Evolutionary conservation across 2,329 filamentous ascomycete species (phyloP).

Genomic region (Rhexocercosporidium sp.): DNA sequence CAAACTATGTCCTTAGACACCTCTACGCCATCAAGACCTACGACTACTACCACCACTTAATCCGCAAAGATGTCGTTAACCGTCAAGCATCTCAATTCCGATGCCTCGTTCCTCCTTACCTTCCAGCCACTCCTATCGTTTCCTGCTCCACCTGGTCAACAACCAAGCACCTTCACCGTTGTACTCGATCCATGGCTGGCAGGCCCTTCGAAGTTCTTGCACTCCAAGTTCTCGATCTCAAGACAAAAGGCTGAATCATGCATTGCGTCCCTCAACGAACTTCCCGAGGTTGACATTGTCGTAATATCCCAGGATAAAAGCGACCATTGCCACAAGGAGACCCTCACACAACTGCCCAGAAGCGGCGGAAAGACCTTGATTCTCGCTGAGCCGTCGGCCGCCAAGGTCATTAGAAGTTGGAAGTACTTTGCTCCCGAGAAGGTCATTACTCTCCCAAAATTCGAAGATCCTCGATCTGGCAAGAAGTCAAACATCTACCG

Average conservation of each 20-base stretch:
- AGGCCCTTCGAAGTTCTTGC: conserved; percentile 63
- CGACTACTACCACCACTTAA: conserved; percentile 1
- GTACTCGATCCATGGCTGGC: conserved; percentile 75
- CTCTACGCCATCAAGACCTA: neutral
- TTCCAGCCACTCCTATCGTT: conserved; percentile 52
- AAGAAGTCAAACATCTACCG: conserved; percentile 42
- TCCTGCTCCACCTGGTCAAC: conserved; percentile 40
- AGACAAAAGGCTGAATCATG: conserved; percentile 60
- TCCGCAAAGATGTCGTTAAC: conserved; percentile 61
- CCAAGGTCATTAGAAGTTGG: conserved; percentile 69
- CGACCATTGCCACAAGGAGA: conserved; percentile 74
- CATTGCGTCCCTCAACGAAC: conserved; percentile 60
- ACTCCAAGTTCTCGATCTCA: conserved; percentile 64
- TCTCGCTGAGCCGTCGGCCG: conserved; percentile 67
- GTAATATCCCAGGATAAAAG: conserved; percentile 66
- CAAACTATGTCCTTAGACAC: neutral
- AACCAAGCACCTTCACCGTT: conserved; percentile 64
- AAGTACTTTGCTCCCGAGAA: conserved; percentile 65
- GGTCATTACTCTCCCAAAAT: conserved; percentile 51
- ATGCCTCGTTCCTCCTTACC: conserved; percentile 68
- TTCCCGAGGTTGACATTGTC: conserved; percentile 60
- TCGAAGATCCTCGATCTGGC: conserved; percentile 47
- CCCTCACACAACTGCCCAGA: conserved; percentile 65
- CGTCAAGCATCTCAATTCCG: conserved; percentile 67
- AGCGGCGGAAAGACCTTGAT: conserved; percentile 62